These are phyloP conservation scores for Colletotrichum tropicale DNA, from an alignment of 2,329 filamentous ascomycete genomes.

Conservation along the genomic window DNA sequence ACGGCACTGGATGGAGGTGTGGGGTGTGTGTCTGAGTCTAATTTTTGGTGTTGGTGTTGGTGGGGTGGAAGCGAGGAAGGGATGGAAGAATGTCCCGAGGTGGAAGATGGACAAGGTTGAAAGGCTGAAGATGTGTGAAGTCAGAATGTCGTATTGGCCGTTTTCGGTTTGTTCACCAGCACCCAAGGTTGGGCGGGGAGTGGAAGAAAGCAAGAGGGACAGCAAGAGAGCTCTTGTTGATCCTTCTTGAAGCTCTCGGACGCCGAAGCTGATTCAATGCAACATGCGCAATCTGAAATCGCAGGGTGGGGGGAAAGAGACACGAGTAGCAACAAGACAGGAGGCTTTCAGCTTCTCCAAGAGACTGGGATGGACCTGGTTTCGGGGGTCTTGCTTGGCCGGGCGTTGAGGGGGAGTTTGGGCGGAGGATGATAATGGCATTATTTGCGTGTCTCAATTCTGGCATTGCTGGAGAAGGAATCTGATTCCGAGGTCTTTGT, in stretches of 20 bases:
- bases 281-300: neutral
- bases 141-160: neutral
- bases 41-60: neutral
- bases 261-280: neutral
- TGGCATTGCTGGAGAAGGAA: neutral
- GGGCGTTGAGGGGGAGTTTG: neutral
- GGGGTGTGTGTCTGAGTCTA: neutral
- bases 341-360: neutral
- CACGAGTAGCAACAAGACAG: neutral
- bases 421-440: conserved; percentile 4
- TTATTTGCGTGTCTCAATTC: conserved; percentile 5
- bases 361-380: neutral
- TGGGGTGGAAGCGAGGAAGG: neutral
- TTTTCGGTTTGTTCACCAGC: neutral
- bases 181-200: neutral
- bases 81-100: neutral
- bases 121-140: neutral
- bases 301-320: neutral
- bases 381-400: neutral
- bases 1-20: neutral
- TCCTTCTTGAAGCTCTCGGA: neutral
- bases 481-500: neutral
- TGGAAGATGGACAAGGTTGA: neutral
- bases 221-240: neutral
- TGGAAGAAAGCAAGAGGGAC: neutral